Base-by-base conservation (phyloP, 2,329 filamentous ascomycete genomes). In the Sphaerulina populicola region DNA sequence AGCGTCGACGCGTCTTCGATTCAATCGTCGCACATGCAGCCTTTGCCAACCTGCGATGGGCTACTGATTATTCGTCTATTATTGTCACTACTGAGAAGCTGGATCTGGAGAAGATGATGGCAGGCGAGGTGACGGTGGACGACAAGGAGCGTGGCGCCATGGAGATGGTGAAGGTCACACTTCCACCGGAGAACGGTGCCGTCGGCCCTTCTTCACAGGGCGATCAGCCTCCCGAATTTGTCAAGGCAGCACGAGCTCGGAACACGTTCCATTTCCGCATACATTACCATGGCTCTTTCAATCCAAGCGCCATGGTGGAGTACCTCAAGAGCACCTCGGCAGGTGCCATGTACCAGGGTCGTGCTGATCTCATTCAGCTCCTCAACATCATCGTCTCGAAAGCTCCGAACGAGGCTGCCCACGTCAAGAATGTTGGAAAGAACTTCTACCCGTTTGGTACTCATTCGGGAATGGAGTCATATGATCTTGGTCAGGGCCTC, bases 341-440 rank as follows among this genome's bases (percentile, higher is more conserved):
- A 4, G 60, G 62, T 12, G 64, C 62, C 1, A 56, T 64, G 11
- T 76, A 76, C 41, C 61, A 64, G 0, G 62, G 70, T 14, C 76
- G 77, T 59, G 66, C 69, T 1, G 76, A 80, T 48, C 65, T 77
- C 0, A 69, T 82, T 5, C 77, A 81, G 51, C 72, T 77, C 0
- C 62, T 83, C 49, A 83, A 83, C 59, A 76, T 81, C 31, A 67
- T 83, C 18, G 65, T 82, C 45, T 71, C 73, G 0, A 71, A 77
- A 50, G 62, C 68, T 12, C 71, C 74, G 3, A 77, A 72, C 53
- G 69, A 62, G 1, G 65, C 69, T 6, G 49, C 48, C 0, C 62
- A 65, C 0, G 69, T 78, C 12, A 66, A 71, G 8, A 72, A 72
- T 0, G 69, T 77, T n/a, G 75, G 76, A 0, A 66, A 71, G 62